These are phyloP conservation scores for Vaccinium darrowii DNA, from an alignment of 148 eudicot species.

Conservation along the genomic window DNA sequence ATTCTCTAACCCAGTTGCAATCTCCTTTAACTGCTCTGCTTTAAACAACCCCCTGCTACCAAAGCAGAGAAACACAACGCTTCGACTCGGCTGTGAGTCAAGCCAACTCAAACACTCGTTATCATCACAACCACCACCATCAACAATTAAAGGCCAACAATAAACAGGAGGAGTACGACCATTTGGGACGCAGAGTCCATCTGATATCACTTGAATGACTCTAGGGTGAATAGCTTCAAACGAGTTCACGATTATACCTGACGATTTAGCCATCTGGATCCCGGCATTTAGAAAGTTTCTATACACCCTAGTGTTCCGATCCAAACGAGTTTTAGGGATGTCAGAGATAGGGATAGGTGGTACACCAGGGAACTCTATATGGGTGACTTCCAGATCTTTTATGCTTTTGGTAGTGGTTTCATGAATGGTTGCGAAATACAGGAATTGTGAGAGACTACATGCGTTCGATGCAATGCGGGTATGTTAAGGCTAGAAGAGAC, in stretches of 20 bases:
- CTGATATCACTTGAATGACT: conserved; percentile 11
- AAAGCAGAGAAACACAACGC: conserved; percentile 34
- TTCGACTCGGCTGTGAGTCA: conserved; percentile 25
- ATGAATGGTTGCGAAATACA: conserved; percentile 18
- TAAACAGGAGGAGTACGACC: conserved; percentile 28
- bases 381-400: conserved; percentile 12
- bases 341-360: conserved; percentile 17
- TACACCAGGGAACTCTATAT: conserved; percentile 12
- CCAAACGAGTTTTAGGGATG: conserved; percentile 19
- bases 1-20: conserved; percentile 31
- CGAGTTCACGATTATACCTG: conserved; percentile 28
- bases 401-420: conserved; percentile 4
- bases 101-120: conserved; percentile 32
- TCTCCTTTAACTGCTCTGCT: conserved; percentile 25
- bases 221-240: conserved; percentile 25
- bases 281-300: conserved; percentile 3
- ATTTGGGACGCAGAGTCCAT: conserved; percentile 25
- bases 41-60: conserved; percentile 29
- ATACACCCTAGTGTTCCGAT: conserved; percentile 1
- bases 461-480: conserved; percentile 28
- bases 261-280: conserved; percentile 8
- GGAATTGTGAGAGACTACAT: conserved; percentile 16
- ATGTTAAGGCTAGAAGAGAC: conserved; percentile 11
- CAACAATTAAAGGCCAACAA: conserved; percentile 22
- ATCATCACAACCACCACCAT: not conserved